Evolutionary conservation across 129 eudicot genomes (phyloP).

Genomic region (Helianthus tuberosus): DNA sequence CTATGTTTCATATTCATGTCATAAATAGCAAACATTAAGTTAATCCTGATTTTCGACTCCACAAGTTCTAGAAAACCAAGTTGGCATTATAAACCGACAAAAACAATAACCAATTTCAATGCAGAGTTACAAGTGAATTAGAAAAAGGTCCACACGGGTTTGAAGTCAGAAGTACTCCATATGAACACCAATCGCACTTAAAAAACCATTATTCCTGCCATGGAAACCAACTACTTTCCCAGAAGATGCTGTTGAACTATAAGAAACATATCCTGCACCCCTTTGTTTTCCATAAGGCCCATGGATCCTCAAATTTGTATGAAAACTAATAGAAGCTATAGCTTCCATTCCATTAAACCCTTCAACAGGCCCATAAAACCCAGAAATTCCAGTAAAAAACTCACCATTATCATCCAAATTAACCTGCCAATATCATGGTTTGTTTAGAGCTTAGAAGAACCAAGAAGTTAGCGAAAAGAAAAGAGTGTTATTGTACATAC

Average conservation of each 20-base stretch:
- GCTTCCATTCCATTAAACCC: slow-evolving; percentile 12
- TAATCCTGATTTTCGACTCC: too few species aligned
- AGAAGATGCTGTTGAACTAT: background rate
- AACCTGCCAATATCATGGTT: slow-evolving; percentile 11
- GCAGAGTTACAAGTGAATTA: background rate
- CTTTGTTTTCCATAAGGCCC: slow-evolving; percentile 29
- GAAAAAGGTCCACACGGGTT: too few species aligned
- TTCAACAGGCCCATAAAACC: too few species aligned
- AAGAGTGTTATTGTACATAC: too few species aligned
- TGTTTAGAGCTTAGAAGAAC: background rate
- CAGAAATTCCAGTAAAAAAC: background rate
- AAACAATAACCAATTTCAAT: too few species aligned
- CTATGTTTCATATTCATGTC: too few species aligned
- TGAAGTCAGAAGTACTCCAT: background rate
- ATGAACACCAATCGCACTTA: background rate
- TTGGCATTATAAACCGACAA: too few species aligned
- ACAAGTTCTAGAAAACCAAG: too few species aligned
- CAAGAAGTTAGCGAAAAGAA: too few species aligned
- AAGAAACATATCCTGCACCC: background rate
- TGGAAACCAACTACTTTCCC: slow-evolving; percentile 2
- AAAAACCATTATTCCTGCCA: background rate
- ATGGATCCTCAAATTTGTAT: slow-evolving; percentile 28
- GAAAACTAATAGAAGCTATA: slow-evolving; percentile 17
- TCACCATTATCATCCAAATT: slow-evolving; percentile 5
- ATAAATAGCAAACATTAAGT: too few species aligned